Evolutionary conservation across 345 rosid species (phyloP), one percentile per base, ranked within the genome.

Genomic region (Rhizophora apiculata): DNA sequence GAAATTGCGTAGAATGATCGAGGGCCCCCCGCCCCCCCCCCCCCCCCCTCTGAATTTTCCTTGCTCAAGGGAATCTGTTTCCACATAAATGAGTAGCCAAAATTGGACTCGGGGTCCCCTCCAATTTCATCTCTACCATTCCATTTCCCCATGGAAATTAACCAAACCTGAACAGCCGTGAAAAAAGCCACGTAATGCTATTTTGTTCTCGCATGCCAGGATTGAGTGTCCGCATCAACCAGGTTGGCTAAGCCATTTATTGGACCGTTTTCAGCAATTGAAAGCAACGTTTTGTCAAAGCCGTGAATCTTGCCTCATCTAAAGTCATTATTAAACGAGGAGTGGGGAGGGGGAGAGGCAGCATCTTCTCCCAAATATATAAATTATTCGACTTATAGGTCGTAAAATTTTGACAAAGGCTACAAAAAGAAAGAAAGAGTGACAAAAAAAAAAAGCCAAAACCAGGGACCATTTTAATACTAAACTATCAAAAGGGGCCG

Each of bases 181-280:
- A 24, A 9, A 0, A 26, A 22, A 34, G 3, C 37, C 43, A 19
- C 15, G 18, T 27, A 34, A 24, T 24, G 16, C 70, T 4, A 10
- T 54, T 46, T 26, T 18, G 1, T 31, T 31, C 32, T 30, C 48
- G 15, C 1, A 2, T 22, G 46, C 46, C n/a, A 49, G 11, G 67
- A 32, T 2, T 18, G 2, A 30, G 34, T 22, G 57, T 68, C 74
- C 43, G 30, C 68, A 56, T 57, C 66, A n/a, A 55, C 81, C 78
- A 74, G 75, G 81, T 62, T 78, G 81, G 69, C 78, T 15, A 36
- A 27, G 27, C 22, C n/a, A 13, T 43, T 2, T 43, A 43, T 29
- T 36, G 58, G 57, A 62, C 60, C 49, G 22, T 37, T 30, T 36
- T 43, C 8, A 8, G 62, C 55, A 29, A 58, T 54, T 57, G 60